phyloP scores from a whole-genome alignment of 768 basidiomycete genomes.

The Gyrodon lividus region DNA sequence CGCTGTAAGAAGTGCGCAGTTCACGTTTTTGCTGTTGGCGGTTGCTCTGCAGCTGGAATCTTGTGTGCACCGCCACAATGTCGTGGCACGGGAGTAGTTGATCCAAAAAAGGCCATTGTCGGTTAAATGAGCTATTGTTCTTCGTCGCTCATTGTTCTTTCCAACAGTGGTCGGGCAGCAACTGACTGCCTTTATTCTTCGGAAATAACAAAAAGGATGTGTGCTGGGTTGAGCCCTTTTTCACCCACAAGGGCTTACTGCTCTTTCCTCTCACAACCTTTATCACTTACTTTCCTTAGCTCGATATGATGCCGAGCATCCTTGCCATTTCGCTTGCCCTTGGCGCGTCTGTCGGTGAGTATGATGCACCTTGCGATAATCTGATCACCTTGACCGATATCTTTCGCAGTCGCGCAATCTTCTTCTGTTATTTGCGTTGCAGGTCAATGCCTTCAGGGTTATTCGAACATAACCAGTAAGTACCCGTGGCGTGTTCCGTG shows the following conservation, averaged over 20 bases:
- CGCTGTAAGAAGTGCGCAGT: neutral
- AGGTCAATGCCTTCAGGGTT: constrained; percentile 84
- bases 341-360: constrained; percentile 40
- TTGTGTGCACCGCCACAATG: constrained; percentile 13
- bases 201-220: constrained; percentile 31
- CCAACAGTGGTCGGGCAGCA: constrained; percentile 14
- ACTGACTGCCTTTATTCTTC: constrained; percentile 26
- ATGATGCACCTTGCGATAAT: neutral
- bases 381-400: constrained; percentile 1
- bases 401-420: constrained; percentile 51
- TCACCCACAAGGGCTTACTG: constrained; percentile 17
- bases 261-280: constrained; percentile 22
- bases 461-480: constrained; percentile 68
- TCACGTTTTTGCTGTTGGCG: neutral
- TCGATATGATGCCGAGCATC: constrained; percentile 41
- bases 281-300: constrained; percentile 23
- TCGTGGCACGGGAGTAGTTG: neutral
- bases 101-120: constrained; percentile 8
- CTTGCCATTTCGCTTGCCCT: constrained; percentile 36
- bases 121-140: constrained; percentile 28
- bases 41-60: no score
- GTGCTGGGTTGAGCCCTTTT: neutral
- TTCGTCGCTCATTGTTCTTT: constrained; percentile 20
- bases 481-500: constrained; percentile 18
- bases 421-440: constrained; percentile 76